Evolutionary conservation across 345 rosid species (phyloP).

Genomic region (Trapa incisa): DNA sequence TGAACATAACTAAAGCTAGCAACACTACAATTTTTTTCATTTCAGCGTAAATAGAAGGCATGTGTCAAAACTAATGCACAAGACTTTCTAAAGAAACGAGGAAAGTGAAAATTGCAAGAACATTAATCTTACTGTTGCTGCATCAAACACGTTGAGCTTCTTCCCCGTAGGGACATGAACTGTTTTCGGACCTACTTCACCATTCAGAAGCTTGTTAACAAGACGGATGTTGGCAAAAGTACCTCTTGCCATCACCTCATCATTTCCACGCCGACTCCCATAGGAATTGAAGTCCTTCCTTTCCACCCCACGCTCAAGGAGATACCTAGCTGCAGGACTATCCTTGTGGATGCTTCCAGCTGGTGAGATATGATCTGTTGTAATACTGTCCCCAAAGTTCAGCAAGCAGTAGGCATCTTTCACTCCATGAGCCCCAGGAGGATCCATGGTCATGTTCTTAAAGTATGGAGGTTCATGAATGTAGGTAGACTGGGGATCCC

Average conservation of each 20-base stretch:
- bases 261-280: conserved; percentile 99
- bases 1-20: background rate
- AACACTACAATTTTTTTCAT: background rate
- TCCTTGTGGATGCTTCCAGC: conserved; percentile 97
- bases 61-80: background rate
- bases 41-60: background rate
- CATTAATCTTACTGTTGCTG: conserved; percentile 52
- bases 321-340: conserved; percentile 86
- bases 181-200: conserved; percentile 94
- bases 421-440: conserved; percentile 82
- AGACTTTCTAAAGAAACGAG: no score
- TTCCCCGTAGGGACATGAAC: conserved; percentile 88
- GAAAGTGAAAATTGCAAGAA: no score
- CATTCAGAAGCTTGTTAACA: conserved; percentile 88
- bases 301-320: conserved; percentile 63
- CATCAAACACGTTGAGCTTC: conserved; percentile 86
- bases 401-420: conserved; percentile 92
- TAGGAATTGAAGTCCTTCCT: conserved; percentile 87
- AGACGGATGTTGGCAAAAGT: conserved; percentile 95
- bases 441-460: conserved; percentile 82
- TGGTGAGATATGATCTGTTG: conserved; percentile 97
- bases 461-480: conserved; percentile 98
- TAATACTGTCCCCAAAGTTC: conserved; percentile 93
- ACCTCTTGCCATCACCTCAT: conserved; percentile 95
- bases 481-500: conserved; percentile 92